Conservation (phyloP, 495 filamentous ascomycete species). For the Aspergillus coremiiformis region DNA sequence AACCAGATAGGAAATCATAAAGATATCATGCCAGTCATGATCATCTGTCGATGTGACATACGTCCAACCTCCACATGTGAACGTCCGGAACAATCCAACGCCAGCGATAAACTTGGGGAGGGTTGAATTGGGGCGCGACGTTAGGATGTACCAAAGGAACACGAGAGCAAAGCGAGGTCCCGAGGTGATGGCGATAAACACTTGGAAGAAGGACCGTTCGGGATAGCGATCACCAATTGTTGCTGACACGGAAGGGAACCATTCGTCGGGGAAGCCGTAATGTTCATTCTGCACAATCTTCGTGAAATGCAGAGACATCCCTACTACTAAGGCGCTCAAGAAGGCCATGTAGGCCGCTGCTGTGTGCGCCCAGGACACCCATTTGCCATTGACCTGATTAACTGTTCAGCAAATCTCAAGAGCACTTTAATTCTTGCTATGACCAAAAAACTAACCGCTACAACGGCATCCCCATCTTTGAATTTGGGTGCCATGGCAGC, state of each 20-base stretch:
- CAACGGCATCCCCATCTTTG: conserved; percentile 82
- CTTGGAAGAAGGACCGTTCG: conserved; percentile 90
- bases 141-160: conserved; percentile 86
- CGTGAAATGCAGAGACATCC: conserved; percentile 77
- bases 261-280: conserved; percentile 94
- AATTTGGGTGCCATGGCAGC: conserved; percentile 68
- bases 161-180: conserved; percentile 90
- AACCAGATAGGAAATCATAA: conserved; percentile 98
- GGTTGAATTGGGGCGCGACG: conserved; percentile 60
- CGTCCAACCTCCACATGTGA: conserved; percentile 97
- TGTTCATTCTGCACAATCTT: conserved; percentile 98
- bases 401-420: not conserved
- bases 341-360: conserved; percentile 82
- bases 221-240: conserved; percentile 99
- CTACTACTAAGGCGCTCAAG: conserved; percentile 79
- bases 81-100: conserved; percentile 75
- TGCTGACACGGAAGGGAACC: conserved; percentile 97
- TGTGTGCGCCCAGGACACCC: conserved; percentile 87
- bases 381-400: conserved; percentile 74
- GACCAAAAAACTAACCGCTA: conserved; percentile 49
- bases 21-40: conserved; percentile 97
- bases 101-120: conserved; percentile 78
- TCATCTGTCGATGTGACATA: conserved; percentile 98
- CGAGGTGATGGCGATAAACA: conserved; percentile 95
- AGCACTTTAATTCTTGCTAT: conserved; percentile 7